phyloP scores from a whole-genome alignment of 257 asterid species.

The Solanum etuberosum region DNA sequence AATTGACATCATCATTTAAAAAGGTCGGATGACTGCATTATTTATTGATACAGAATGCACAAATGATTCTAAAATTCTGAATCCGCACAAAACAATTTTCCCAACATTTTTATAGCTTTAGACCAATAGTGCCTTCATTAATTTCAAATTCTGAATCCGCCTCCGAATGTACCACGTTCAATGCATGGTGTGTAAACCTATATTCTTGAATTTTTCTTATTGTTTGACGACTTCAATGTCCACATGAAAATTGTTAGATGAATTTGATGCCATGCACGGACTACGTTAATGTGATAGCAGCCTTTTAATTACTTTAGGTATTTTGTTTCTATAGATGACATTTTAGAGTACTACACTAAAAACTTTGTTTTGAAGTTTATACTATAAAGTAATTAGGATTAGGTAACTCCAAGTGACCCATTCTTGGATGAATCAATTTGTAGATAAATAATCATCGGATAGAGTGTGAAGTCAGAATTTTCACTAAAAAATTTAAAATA shows the following conservation, averaged over 20 bases:
- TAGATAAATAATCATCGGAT: too few species aligned
- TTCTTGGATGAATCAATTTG: neutral
- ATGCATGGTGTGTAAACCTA: neutral
- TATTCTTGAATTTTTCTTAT: neutral
- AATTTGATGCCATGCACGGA: neutral
- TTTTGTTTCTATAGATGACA: neutral
- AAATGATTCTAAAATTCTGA: too few species aligned
- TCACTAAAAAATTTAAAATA: too few species aligned
- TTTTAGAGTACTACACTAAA: neutral
- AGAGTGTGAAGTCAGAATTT: neutral
- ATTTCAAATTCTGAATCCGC: neutral
- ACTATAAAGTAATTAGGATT: neutral
- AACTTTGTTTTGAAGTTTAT: neutral
- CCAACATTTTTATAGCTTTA: neutral
- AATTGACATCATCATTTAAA: too few species aligned
- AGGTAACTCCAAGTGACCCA: neutral
- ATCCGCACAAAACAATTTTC: too few species aligned
- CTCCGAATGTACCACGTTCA: neutral
- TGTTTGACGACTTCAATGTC: neutral
- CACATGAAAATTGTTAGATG: neutral
- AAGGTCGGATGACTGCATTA: too few species aligned
- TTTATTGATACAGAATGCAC: too few species aligned
- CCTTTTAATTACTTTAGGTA: neutral
- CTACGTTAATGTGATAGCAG: neutral
- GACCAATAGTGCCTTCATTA: too few species aligned